Evolutionary conservation across 2,329 filamentous ascomycete genomes (phyloP).

Genomic region (Cladosporium sp.): DNA sequence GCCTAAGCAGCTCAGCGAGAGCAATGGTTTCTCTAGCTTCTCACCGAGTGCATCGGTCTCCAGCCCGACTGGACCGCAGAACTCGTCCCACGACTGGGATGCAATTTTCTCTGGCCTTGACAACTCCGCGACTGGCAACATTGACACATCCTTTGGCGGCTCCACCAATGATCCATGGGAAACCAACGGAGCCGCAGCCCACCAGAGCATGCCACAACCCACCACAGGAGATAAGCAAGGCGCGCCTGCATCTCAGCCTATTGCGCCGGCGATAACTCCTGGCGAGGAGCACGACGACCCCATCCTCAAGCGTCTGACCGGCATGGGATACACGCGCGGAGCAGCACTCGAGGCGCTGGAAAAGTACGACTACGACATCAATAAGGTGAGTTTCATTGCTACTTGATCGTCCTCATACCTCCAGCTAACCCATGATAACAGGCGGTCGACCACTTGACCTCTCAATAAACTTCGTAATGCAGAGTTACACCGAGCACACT

Average conservation of each 20-base stretch:
- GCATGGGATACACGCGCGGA: slow-evolving; percentile 77
- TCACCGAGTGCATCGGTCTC: slow-evolving; percentile 14
- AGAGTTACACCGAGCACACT: not conserved
- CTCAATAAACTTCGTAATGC: not conserved
- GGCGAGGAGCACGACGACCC: slow-evolving; percentile 83
- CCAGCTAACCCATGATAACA: not conserved
- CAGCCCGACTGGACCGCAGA: slow-evolving; percentile 29
- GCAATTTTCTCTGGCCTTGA: slow-evolving; percentile 84
- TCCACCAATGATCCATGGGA: slow-evolving; percentile 27
- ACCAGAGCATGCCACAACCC: slow-evolving; percentile 16
- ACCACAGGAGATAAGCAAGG: slow-evolving; percentile 12
- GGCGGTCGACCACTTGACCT: slow-evolving; percentile 23
- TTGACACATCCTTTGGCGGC: slow-evolving; percentile 24
- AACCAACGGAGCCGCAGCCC: slow-evolving; percentile 12
- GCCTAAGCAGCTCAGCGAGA: slow-evolving; percentile 23
- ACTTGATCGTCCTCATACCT: too few species aligned
- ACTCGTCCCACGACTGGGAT: slow-evolving; percentile 77
- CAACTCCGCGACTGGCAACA: slow-evolving; percentile 29
- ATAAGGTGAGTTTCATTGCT: slow-evolving; percentile 63
- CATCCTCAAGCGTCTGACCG: slow-evolving; percentile 81
- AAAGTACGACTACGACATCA: slow-evolving; percentile 93
- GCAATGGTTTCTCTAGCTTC: slow-evolving; percentile 27
- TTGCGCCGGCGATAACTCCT: slow-evolving; percentile 51
- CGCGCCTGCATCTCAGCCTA: not conserved
- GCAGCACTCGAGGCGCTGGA: slow-evolving; percentile 78